phyloP scores from a whole-genome alignment of 2,329 filamentous ascomycete genomes.

The Cercospora sp. region DNA sequence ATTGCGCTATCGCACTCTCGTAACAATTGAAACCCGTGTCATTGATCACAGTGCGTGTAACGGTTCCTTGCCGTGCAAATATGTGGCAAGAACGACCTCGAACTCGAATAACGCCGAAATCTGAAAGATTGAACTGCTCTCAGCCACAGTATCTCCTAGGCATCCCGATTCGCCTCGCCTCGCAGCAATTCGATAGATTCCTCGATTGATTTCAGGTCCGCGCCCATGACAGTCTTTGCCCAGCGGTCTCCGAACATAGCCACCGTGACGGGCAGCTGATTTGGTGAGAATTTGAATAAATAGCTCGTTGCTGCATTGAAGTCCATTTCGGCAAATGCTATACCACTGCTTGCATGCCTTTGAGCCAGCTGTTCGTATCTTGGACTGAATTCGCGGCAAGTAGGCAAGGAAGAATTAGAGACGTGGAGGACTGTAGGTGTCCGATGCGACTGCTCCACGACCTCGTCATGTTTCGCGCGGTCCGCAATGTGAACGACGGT shows the following conservation, averaged over 20 bases:
- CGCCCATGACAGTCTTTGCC: conserved; percentile 27
- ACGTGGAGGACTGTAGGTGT: conserved; percentile 48
- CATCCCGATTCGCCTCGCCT: conserved; percentile 2
- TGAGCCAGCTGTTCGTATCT: conserved; percentile 23
- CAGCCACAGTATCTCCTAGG: background rate
- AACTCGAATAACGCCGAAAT: background rate
- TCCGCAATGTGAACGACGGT: conserved; percentile 20
- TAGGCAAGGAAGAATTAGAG: conserved; percentile 35
- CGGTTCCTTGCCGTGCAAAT: background rate
- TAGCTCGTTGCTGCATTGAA: conserved; percentile 21
- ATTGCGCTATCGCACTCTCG: background rate
- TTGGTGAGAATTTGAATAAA: conserved; percentile 30
- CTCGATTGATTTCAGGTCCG: conserved; percentile 17
- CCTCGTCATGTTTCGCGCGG: conserved; percentile 24
- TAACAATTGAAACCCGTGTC: background rate
- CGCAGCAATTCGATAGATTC: conserved; percentile 16
- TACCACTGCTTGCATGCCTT: conserved; percentile 1
- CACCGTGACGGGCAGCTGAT: conserved; percentile 28
- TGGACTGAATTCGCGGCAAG: conserved; percentile 25
- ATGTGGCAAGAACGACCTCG: background rate
- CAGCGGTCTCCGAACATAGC: conserved; percentile 25
- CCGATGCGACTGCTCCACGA: conserved; percentile 23
- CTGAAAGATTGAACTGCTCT: too few species aligned
- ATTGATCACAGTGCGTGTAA: background rate
- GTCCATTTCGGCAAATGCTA: conserved; percentile 27